Evolutionary conservation across 1,284 basidiomycete genomes (phyloP), one percentile per base, ranked within the genome.

Genomic region (Trichosporon coremiiforme): DNA sequence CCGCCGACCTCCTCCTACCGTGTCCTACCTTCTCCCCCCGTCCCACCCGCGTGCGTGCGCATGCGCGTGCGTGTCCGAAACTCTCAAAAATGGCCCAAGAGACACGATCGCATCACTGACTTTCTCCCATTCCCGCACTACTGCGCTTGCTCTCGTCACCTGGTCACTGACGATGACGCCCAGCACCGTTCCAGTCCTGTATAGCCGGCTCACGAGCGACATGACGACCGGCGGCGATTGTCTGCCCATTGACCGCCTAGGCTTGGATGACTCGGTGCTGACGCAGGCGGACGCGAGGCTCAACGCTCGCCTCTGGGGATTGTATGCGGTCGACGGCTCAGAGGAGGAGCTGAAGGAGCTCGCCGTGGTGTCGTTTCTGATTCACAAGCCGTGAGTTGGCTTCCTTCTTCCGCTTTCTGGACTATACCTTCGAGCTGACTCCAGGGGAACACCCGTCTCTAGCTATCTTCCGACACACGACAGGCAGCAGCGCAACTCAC

Each of bases 401-500:
- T 17, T 8, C 25, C 25, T 25, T 25, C 25, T 25, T 25, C 25
- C 25, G 25, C 25, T 25, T 25, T 25, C 25, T 25, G 25, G 25
- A 25, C 25, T 25, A 25, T 25, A 25, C 25, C 25, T 25, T 25
- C 25, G 25, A 25, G 25, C 25, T 25, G 25, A 25, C 25, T 25
- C 25, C 50, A 53, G 50, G 7, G 50, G 50, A 4, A 53, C 50
- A 53, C 50, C 50, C 17, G 50, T 53, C 0, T 20, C 50, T 7
- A 53, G 50, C 50, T 53, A 53, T 20, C 50, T 53, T 5, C 50
- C 50, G 17, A 53, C 50, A 0, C 50, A 53, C 50, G 50, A 53
- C 50, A 20, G 50, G 50, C 50, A 53, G 50, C 50, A 53, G 50
- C 50, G 50, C 50, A 53, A 53, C 50, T 53, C 50, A 17, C 50